Evolutionary conservation across 148 eudicot genomes (phyloP), one percentile per base, ranked within the genome.

Genomic region (Vaccinium macrocarpon): DNA sequence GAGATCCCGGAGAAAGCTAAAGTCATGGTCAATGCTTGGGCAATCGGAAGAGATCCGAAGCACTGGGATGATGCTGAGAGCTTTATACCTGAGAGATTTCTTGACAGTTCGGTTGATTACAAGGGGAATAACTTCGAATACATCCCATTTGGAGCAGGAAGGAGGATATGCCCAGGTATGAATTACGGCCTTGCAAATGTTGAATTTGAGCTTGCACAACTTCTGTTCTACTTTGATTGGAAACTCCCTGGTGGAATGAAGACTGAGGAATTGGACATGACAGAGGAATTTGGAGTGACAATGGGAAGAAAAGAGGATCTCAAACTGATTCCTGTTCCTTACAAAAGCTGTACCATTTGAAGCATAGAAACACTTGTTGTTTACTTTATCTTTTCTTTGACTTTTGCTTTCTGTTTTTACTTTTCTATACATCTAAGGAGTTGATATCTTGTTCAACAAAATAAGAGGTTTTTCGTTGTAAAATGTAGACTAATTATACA

Each of bases 141-240:
- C 53, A 51, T 51, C 53, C 53, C 53, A 51, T 51, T 51, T 42
- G 90, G 90, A 50, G 85, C 89, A 4, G 89, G 89, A 51, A 81
- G 91, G 85, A 85, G 88, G 83, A 83, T 85, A 48, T 89, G 91
- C 15, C 88, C 89, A 0, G 89, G 88, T 7, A 84, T 89, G 8
- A 32, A 83, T 18, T 83, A 77, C 42, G 86, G 81, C 50, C 10
- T 87, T 19, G 81, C 89, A 38, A 87, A 83, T 59, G 66, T 87
- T 21, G 88, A 89, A 72, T 84, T 85, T 0, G 84, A 82, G 23
- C 81, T 89, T 0, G 91, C 89, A 3, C 70, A 72, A 55, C 68
- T 85, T 49, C 80, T 87, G 5, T 87, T 83, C 32, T 84, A 87
- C 78, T 89, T 89, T 57, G 89, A 87, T 16, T 87, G 89, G 91